Percentiles rank a stretch among this genome's conserved stretches.
phyloP scores from a whole-genome alignment of 768 basidiomycete genomes.

The Xerocomellus dryophilus region DNA sequence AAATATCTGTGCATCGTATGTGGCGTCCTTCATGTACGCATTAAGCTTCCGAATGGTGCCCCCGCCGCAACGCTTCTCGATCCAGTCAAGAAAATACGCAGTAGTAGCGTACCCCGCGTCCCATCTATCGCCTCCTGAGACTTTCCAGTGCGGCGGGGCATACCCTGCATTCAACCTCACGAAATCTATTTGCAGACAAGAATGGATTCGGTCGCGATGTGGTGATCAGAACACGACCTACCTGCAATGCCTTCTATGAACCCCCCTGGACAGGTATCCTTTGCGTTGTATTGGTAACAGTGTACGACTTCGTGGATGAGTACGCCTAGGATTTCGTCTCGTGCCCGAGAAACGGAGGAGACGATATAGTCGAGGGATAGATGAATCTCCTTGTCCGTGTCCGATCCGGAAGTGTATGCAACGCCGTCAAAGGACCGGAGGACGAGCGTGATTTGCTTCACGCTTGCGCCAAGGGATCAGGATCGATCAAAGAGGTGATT shows the following conservation, averaged over 20 bases:
- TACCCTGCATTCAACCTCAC: constrained; percentile 61
- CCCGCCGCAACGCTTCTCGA: constrained; percentile 48
- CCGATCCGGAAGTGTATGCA: constrained; percentile 60
- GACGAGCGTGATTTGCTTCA: constrained; percentile 53
- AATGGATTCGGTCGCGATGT: background rate
- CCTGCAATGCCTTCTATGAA: constrained; percentile 81
- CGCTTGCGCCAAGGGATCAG: constrained; percentile 35
- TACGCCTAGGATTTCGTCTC: constrained; percentile 68
- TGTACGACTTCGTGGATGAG: constrained; percentile 77
- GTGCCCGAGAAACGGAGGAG: constrained; percentile 38
- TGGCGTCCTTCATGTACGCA: constrained; percentile 43
- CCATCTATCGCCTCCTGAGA: constrained; percentile 50
- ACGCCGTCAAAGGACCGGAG: constrained; percentile 67
- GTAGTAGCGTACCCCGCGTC: constrained; percentile 75
- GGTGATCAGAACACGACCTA: constrained; percentile 25
- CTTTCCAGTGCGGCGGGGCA: constrained; percentile 69
- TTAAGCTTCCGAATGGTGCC: constrained; percentile 62
- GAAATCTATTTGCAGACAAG: constrained; percentile 49
- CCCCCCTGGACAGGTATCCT: constrained; percentile 60
- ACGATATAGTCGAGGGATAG: constrained; percentile 65
- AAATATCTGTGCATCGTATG: constrained; percentile 53
- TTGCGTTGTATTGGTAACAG: constrained; percentile 69
- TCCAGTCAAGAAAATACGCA: constrained; percentile 72
- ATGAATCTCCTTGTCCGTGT: constrained; percentile 69
- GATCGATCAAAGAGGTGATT: background rate